These are phyloP conservation scores for Calonectria hawksworthii DNA, from an alignment of 2,329 filamentous ascomycete genomes.

Conservation along the genomic window DNA sequence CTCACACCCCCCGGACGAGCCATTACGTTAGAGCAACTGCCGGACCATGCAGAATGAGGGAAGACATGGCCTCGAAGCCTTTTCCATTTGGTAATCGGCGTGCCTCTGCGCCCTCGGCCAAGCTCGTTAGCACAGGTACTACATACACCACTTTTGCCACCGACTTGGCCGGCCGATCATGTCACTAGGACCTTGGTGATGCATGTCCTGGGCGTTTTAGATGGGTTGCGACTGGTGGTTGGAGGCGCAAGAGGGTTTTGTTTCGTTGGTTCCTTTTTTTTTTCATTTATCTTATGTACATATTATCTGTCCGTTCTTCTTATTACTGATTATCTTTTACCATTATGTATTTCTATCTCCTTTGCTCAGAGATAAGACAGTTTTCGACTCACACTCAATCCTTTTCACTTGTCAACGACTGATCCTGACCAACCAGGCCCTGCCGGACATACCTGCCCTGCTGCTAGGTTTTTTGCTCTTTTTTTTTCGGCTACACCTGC, in stretches of 20 bases:
- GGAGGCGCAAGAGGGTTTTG: constrained; percentile 33
- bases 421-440: constrained; percentile 13
- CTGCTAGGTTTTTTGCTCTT: background rate
- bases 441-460: background rate
- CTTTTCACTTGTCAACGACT: constrained; percentile 22
- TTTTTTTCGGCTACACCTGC: constrained; percentile 1
- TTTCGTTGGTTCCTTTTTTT: constrained; percentile 35
- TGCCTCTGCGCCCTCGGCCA: constrained; percentile 39
- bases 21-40: constrained; percentile 50
- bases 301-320: constrained; percentile 27
- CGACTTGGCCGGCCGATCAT: background rate
- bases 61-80: constrained; percentile 39
- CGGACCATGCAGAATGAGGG: constrained; percentile 49
- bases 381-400: constrained; percentile 23
- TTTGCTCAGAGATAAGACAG: constrained; percentile 50
- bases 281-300: constrained; percentile 22
- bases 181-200: constrained; percentile 15
- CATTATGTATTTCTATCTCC: constrained; percentile 58
- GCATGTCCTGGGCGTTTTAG: constrained; percentile 7
- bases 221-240: constrained; percentile 23
- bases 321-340: constrained; percentile 47
- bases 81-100: constrained; percentile 50
- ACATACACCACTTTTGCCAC: constrained; percentile 16
- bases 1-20: constrained; percentile 38
- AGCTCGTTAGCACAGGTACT: constrained; percentile 29